A percentile compares a stretch with the other conserved stretches of the same genome.
Conservation (phyloP, 2,329 filamentous ascomycete genomes). For the Aureobasidium sp. region DNA sequence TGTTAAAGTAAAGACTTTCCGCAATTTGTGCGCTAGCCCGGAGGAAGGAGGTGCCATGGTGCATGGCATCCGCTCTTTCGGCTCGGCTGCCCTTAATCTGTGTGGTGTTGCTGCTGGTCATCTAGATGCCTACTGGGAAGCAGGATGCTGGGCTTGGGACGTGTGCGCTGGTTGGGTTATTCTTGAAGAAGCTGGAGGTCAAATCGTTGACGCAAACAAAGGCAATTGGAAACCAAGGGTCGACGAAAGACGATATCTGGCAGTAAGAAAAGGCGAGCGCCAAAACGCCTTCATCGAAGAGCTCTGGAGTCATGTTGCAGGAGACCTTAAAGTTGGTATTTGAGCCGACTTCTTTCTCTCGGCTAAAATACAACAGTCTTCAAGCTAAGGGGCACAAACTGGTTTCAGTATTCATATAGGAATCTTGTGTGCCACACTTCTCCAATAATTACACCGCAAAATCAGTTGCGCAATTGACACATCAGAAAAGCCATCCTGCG, state of each 20-base stretch:
- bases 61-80: conserved; percentile 63
- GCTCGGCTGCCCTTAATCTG: conserved; percentile 68
- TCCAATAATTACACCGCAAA: conserved; percentile 49
- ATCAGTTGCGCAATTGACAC: conserved; percentile 35
- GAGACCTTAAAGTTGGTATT: conserved; percentile 37
- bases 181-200: conserved; percentile 64
- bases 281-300: conserved; percentile 42
- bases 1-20: conserved; percentile 61
- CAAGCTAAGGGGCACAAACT: not conserved
- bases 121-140: conserved; percentile 73
- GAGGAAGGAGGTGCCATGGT: conserved; percentile 67
- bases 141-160: conserved; percentile 79
- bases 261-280: conserved; percentile 38
- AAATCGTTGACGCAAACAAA: conserved; percentile 65
- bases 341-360: not conserved
- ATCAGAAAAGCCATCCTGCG: conserved; percentile 38
- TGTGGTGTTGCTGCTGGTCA: conserved; percentile 64
- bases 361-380: not conserved
- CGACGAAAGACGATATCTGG: conserved; percentile 51
- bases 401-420: conserved; percentile 29
- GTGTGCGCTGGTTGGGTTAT: conserved; percentile 77
- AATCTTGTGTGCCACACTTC: conserved; percentile 38
- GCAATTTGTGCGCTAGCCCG: conserved; percentile 42
- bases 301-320: conserved; percentile 42
- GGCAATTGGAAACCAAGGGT: conserved; percentile 58